Base-by-base conservation (phyloP, 176 grass and related monocot genomes). In the Triticum turgidum region DNA sequence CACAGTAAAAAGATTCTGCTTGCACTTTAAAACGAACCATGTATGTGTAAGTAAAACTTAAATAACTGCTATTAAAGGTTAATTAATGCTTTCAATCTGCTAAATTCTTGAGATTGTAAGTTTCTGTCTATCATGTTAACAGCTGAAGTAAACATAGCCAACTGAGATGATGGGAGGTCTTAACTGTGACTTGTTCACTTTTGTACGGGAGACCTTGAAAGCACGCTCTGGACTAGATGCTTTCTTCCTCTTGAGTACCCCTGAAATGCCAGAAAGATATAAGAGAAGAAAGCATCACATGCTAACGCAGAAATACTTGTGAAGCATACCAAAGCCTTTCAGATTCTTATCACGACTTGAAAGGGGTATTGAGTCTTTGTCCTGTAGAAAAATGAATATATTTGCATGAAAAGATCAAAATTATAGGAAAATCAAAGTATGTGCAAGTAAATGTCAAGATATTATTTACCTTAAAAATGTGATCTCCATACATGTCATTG, bases 111-210 rank as follows among this genome's bases (percentile, higher is more conserved):
- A 54, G 66, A 79, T 47, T 82, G n/a, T 51, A 42, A 30, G 20
- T 65, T 9, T 37, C 78, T n/a, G 37, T 68, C 21, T 69, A 76
- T 65, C 42, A 71, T 65, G 86, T 32, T 29, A 35, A 41, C 52
- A 30, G 71, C 12, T 2, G 73, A 90, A 81, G 10, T 76, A 82
- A 38, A 77, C 20, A 87, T 81, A 77, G 65, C 41, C 27, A 66
- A 89, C 81, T 47, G 8, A 45, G 37, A 82, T 69, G 76, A 51
- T 22, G 62, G 54, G 80, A 76, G 74, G 25, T 45, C 92, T 87
- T 93, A 92, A 99, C 97, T 97, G 92, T 84, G 90, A 87, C 49
- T 90, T 97, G 8, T 93, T 89, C 68, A 83, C 69, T 91, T 94
- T 94, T 52, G 89, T 80, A 15, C 83, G 85, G 34, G 86, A 63